Conservation (phyloP, 371 early-diverging fungal species). For the Enterospora canceri region DNA sequence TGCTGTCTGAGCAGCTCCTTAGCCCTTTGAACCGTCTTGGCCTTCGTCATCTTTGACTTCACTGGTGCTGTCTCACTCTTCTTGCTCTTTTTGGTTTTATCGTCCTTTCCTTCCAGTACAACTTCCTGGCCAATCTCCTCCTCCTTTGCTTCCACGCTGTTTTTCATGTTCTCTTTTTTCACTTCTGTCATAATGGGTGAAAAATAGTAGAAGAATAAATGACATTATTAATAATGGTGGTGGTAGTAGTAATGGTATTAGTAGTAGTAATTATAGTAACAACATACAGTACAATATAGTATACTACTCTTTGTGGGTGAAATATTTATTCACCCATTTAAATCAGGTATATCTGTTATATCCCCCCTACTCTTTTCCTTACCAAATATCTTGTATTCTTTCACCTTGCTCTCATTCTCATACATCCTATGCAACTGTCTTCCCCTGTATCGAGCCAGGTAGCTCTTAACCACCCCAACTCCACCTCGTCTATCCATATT, state of each 20-base stretch:
- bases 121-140: not conserved
- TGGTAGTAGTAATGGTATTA: too few relatives aligned
- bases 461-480: conserved; percentile 22
- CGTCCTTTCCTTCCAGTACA: not conserved
- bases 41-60: too few relatives aligned
- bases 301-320: too few relatives aligned
- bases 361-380: not conserved
- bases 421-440: conserved; percentile 34
- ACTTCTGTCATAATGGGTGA: not conserved
- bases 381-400: conserved; percentile 24
- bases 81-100: not conserved
- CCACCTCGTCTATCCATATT: conserved; percentile 27
- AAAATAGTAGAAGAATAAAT: not conserved
- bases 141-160: not conserved
- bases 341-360: too few relatives aligned
- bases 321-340: too few relatives aligned
- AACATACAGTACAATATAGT: too few relatives aligned
- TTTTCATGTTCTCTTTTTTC: not conserved
- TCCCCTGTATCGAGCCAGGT: conserved; percentile 32
- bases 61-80: too few relatives aligned
- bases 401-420: conserved; percentile 31
- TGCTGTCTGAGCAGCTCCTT: too few relatives aligned
- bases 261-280: too few relatives aligned
- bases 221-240: not conserved
- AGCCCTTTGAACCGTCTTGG: too few relatives aligned